Base-by-base conservation (phyloP, 306 rosid species). In the Quercus agrifolia region DNA sequence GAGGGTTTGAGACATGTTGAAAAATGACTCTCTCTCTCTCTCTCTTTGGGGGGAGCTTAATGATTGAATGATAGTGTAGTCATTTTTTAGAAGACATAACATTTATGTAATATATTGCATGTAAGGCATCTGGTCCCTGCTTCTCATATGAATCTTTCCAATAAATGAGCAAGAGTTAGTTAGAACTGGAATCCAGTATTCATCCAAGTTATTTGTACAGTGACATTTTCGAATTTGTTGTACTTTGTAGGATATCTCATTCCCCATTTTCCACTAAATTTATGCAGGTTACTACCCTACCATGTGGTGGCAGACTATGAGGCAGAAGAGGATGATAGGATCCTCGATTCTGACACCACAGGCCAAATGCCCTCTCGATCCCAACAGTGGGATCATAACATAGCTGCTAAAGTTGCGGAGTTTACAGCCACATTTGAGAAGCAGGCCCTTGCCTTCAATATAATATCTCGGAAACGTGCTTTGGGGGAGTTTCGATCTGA, bases 291-390 rank as follows among this genome's bases (percentile, higher is more conserved):
- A 74, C 83, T 95, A 83, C 97, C 98, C 7, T 95, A 95, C 79
- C 99, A 95, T 82, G 99, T 95, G 74, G 99, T 95, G 78, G 99
- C 99, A 52, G 99, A 95, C 83, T 95, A 95, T 82, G 99, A 95
- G 77, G 99, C 97, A 9, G 98, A 95, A 86, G 99, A 95, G 87
- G 99, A 95, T 78, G 98, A 95, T 78, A 89, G 99, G 84, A 91
- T 95, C 74, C 98, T 95, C 0, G 97, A 95, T 88, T 91, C 98
- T 77, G 98, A 95, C 84, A 91, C 96, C 31, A 92, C 97, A 4
- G 99, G 99, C 74, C 90, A 88, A 82, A 79, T 95, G 88, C 96
- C 90, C 54, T 95, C 99, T 19, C 92, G 99, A 76, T 92, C 97
- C 52, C 99, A 95, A 82, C 99, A 95, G 81, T 95, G 99, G 99